Base-by-base conservation (phyloP, 768 basidiomycete genomes). In the Psilocybe cyanescens region DNA sequence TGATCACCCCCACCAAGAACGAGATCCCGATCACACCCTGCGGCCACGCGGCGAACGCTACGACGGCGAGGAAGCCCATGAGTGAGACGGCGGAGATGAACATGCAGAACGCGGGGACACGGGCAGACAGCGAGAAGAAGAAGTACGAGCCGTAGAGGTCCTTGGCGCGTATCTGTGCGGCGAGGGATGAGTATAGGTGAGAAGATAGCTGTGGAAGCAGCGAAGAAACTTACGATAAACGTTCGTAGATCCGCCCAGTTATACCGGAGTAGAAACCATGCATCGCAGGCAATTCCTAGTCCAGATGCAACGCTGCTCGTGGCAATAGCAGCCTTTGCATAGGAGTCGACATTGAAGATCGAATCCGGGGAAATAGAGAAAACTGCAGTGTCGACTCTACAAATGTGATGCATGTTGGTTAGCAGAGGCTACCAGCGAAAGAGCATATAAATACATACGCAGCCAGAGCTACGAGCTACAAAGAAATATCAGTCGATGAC, bases 181-280 rank as follows among this genome's bases (percentile, higher is more conserved):
- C n/a, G n/a, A 14, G 24, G 52, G 19, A 45, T 28, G 49, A 54
- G 29, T 14, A 31, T 49, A 52, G 47, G 49, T 35, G 31, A 28
- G 47, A 35, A 14, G 44, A 57, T 33, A 16, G n/a, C 28, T 9
- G 28, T 7, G 59, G 14, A 47, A 31, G n/a, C 4, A 46, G 2
- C 29, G 39, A 35, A 28, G 33, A 12, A n/a, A 72, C 82, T 39
- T 59, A 87, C 89, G 58, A 82, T 78, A 65, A 89, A 88, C 11
- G 82, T 86, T 0, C 72, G 65, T 0, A 81, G 64, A 57, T 83
- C 80, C 3, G 76, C 79, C 72, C 85, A 85, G 62, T 76, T 80
- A 70, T 91, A 92, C 2, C 78, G 75, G 4, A 92, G 72, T 19
- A 90, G 70, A 71, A 90, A 86, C 87, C 88, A 91, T 0, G 84